phyloP scores from a whole-genome alignment of 495 filamentous ascomycete genomes.

The Glonium stellatum region DNA sequence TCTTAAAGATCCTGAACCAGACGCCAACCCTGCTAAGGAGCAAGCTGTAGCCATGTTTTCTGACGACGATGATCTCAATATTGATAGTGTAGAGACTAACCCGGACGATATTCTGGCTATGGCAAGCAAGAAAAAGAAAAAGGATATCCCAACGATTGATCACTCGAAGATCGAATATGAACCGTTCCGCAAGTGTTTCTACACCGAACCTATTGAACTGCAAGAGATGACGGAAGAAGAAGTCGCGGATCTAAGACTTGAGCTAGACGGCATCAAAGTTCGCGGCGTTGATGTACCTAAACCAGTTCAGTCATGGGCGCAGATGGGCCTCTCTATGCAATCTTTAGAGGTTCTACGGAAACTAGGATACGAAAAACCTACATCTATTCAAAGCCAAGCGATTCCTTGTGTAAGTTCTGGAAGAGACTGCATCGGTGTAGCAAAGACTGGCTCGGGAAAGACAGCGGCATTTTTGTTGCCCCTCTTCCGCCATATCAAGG shows the following conservation, averaged over 20 bases:
- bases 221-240: slow-evolving; percentile 81
- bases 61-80: slow-evolving; percentile 69
- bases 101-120: slow-evolving; percentile 81
- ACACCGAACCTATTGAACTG: slow-evolving; percentile 80
- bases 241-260: slow-evolving; percentile 67
- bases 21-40: neutral
- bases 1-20: slow-evolving; percentile 45
- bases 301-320: slow-evolving; percentile 92
- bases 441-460: slow-evolving; percentile 98
- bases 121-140: slow-evolving; percentile 90
- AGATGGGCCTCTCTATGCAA: slow-evolving; percentile 81
- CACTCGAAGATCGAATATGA: slow-evolving; percentile 80
- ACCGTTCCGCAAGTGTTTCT: slow-evolving; percentile 87
- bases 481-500: slow-evolving; percentile 97
- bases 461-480: slow-evolving; percentile 91
- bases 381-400: slow-evolving; percentile 91
- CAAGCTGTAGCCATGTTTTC: slow-evolving; percentile 59
- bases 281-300: slow-evolving; percentile 78
- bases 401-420: slow-evolving; percentile 95
- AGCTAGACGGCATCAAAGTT: slow-evolving; percentile 94
- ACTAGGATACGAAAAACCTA: slow-evolving; percentile 81
- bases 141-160: slow-evolving; percentile 81
- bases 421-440: slow-evolving; percentile 90
- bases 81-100: slow-evolving; percentile 65
- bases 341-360: slow-evolving; percentile 80